Evolutionary conservation across 2,329 filamentous ascomycete genomes (phyloP).

Genomic region (Colletotrichum orbiculare): DNA sequence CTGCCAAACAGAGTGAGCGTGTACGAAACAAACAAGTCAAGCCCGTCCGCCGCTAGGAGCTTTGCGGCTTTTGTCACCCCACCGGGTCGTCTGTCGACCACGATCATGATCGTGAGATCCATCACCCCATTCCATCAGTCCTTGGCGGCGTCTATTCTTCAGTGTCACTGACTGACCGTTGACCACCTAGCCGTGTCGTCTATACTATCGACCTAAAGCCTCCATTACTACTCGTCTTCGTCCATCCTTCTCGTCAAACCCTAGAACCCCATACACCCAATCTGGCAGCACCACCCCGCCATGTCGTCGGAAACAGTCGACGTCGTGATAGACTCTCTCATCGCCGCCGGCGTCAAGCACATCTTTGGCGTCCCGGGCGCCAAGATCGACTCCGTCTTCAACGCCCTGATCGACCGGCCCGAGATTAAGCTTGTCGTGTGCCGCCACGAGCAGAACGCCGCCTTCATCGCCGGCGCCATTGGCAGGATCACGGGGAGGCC

Average conservation of each 20-base stretch:
- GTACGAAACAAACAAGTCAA: too few relatives aligned
- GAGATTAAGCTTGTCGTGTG: slow-evolving; percentile 59
- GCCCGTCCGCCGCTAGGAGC: not conserved
- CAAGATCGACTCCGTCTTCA: slow-evolving; percentile 60
- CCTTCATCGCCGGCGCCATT: slow-evolving; percentile 59
- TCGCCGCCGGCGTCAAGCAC: slow-evolving; percentile 53
- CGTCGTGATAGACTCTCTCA: slow-evolving; percentile 44
- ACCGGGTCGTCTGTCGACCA: too few relatives aligned
- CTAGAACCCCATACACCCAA: too few relatives aligned
- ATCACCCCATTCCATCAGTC: not conserved
- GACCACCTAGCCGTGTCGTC: too few relatives aligned
- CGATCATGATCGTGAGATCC: slow-evolving; percentile 5
- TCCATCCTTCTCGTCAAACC: too few relatives aligned
- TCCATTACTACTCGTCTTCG: too few relatives aligned
- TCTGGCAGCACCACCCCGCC: not conserved
- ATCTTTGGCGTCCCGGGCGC: slow-evolving; percentile 61
- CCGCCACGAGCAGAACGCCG: slow-evolving; percentile 61
- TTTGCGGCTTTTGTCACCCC: not conserved
- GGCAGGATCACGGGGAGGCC: slow-evolving; percentile 58
- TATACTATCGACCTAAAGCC: too few relatives aligned
- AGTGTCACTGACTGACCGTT: too few relatives aligned
- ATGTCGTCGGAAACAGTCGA: slow-evolving; percentile 42
- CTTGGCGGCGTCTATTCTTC: not conserved
- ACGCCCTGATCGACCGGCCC: slow-evolving; percentile 56
- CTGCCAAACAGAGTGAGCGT: too few relatives aligned